phyloP scores from a whole-genome alignment of 805 yeast genomes.

The Spathaspora arborariae region DNA sequence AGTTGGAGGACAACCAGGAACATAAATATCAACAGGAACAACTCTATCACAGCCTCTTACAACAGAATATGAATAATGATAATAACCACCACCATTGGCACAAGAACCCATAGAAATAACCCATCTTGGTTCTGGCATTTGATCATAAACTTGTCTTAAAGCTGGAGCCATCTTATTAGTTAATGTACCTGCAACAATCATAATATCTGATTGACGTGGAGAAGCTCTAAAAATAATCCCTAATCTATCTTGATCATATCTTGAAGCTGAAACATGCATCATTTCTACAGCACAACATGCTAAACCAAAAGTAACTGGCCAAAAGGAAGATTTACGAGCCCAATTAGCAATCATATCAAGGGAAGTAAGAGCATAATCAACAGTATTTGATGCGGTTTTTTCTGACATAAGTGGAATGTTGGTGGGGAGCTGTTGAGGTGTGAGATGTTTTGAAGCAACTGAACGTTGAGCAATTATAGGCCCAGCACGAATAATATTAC shows the following conservation, averaged over 20 bases:
- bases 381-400: slow-evolving; percentile 47
- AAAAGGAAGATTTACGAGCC: slow-evolving; percentile 88
- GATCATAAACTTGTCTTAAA: slow-evolving; percentile 87
- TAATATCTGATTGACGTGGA: slow-evolving; percentile 88
- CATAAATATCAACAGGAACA: slow-evolving; percentile 85
- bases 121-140: slow-evolving; percentile 94
- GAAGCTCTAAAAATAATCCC: slow-evolving; percentile 93
- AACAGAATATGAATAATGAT: slow-evolving; percentile 84
- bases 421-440: slow-evolving; percentile 55
- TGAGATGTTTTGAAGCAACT: slow-evolving; percentile 39
- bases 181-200: slow-evolving; percentile 89
- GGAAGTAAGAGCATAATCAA: slow-evolving; percentile 80
- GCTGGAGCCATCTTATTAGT: slow-evolving; percentile 95
- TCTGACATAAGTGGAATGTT: slow-evolving; percentile 70
- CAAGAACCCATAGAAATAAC: slow-evolving; percentile 93
- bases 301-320: slow-evolving; percentile 91
- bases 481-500: neutral
- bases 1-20: slow-evolving; percentile 92
- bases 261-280: slow-evolving; percentile 91
- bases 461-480: slow-evolving; percentile 16
- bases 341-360: slow-evolving; percentile 81
- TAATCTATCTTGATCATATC: slow-evolving; percentile 88
- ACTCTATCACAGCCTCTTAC: slow-evolving; percentile 88
- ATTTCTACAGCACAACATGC: slow-evolving; percentile 94
- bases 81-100: slow-evolving; percentile 92